Conservation (phyloP, 2,329 filamentous ascomycete species). For the Fusarium euwallaceae region DNA sequence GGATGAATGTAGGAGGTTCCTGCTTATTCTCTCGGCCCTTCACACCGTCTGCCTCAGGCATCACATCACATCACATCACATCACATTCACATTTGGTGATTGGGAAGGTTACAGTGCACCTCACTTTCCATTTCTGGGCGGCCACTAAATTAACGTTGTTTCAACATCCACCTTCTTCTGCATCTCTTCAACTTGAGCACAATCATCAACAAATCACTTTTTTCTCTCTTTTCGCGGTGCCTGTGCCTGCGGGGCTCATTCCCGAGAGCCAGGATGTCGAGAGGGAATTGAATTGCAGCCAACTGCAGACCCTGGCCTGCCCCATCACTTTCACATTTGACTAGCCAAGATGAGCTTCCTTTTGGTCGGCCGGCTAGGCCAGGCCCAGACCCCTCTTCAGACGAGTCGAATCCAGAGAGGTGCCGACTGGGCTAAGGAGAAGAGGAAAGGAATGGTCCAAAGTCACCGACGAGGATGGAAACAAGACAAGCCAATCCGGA, state of each 20-base stretch:
- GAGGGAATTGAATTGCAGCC: conserved; percentile 20
- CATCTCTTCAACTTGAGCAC: conserved; percentile 31
- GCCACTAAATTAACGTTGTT: conserved; percentile 29
- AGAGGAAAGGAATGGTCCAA: conserved; percentile 21
- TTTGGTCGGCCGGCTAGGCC: conserved; percentile 24
- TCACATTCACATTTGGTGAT: neutral
- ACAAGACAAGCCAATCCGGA: conserved; percentile 20
- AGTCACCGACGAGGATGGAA: conserved; percentile 20
- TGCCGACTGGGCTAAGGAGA: conserved; percentile 25
- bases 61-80: conserved; percentile 2
- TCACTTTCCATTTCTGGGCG: conserved; percentile 1
- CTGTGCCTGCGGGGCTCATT: conserved; percentile 24
- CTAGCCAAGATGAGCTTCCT: conserved; percentile 12
- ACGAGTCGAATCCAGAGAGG: conserved; percentile 42
- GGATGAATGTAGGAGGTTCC: neutral
- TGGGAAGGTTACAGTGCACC: conserved; percentile 9
- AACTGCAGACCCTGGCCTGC: conserved; percentile 25
- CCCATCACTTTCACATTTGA: conserved; percentile 33
- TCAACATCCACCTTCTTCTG: conserved; percentile 33
- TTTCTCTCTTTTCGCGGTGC: conserved; percentile 23
- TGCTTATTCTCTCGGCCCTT: neutral
- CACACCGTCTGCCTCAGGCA: neutral
- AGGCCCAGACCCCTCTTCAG: conserved; percentile 20
- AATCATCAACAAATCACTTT: conserved; percentile 35
- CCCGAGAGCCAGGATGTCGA: conserved; percentile 18